Evolutionary conservation across 2,329 filamentous ascomycete species (phyloP).

Genomic region (Zalaria obscura): DNA sequence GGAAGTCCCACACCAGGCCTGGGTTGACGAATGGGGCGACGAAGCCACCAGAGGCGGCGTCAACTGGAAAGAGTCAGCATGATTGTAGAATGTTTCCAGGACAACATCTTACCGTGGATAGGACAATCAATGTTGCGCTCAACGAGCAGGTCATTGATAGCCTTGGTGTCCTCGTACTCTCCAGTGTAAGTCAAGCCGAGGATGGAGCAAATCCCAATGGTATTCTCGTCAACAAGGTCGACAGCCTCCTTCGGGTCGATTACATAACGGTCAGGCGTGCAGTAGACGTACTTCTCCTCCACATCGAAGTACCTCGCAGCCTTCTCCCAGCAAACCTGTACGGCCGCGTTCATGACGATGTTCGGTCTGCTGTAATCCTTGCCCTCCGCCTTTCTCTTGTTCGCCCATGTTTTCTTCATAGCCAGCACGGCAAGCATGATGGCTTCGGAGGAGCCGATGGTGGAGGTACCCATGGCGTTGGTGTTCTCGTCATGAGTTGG

Average conservation of each 20-base stretch:
- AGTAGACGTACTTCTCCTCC: constrained; percentile 68
- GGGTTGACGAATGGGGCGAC: constrained; percentile 85
- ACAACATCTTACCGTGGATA: constrained; percentile 45
- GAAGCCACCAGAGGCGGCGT: constrained; percentile 84
- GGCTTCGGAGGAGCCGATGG: constrained; percentile 78
- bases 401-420: constrained; percentile 93
- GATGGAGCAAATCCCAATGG: constrained; percentile 85
- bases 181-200: constrained; percentile 90
- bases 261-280: constrained; percentile 45
- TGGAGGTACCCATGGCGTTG: constrained; percentile 71
- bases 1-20: constrained; percentile 80
- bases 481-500: constrained; percentile 41
- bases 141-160: constrained; percentile 74
- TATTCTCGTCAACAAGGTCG: constrained; percentile 51
- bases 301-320: constrained; percentile 48
- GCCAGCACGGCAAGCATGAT: constrained; percentile 73
- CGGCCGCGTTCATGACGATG: constrained; percentile 88
- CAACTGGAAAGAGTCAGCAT: constrained; percentile 36
- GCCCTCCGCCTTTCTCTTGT: constrained; percentile 67
- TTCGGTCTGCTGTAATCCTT: constrained; percentile 74
- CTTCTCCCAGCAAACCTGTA: constrained; percentile 98
- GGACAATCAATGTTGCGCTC: constrained; percentile 63
- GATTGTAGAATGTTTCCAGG: not conserved
- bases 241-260: constrained; percentile 51
- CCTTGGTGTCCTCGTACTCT: constrained; percentile 88